phyloP scores from a whole-genome alignment of 2,329 filamentous ascomycete species.

The Camptophora hylomeconis region DNA sequence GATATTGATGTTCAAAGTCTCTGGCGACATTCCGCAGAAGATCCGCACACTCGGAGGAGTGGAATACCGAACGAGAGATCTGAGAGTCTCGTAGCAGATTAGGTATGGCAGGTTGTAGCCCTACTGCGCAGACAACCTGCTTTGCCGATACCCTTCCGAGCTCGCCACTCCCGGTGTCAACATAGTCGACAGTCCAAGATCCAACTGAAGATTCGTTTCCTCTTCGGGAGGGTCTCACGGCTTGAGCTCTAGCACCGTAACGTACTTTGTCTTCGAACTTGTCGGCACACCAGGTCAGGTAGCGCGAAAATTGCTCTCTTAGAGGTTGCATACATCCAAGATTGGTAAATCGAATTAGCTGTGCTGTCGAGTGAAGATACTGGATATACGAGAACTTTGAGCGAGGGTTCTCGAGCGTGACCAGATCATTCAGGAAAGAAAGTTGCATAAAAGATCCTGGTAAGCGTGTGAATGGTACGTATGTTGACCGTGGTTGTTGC shows the following conservation, averaged over 20 bases:
- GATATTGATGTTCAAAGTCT: too few relatives aligned
- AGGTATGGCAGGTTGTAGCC: slow-evolving; percentile 8
- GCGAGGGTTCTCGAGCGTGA: slow-evolving; percentile 15
- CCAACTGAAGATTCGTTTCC: too few relatives aligned
- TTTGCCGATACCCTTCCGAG: too few relatives aligned
- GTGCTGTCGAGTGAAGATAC: slow-evolving; percentile 12
- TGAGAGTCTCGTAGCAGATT: too few relatives aligned
- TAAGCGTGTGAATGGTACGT: slow-evolving; percentile 7
- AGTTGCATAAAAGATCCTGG: slow-evolving; percentile 7
- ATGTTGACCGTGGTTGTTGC: too few relatives aligned
- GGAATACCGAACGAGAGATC: too few relatives aligned
- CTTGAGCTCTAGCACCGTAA: slow-evolving; percentile 7
- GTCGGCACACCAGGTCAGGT: slow-evolving; percentile 13
- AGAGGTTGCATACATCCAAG: slow-evolving; percentile 8
- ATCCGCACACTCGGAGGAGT: too few relatives aligned
- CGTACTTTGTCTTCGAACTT: slow-evolving; percentile 6
- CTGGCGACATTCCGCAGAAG: too few relatives aligned
- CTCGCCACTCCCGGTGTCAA: too few relatives aligned
- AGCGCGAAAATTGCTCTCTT: slow-evolving; percentile 9
- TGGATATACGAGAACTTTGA: slow-evolving; percentile 15
- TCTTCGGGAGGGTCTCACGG: too few relatives aligned
- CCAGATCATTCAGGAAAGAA: slow-evolving; percentile 14
- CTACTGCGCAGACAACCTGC: slow-evolving; percentile 10
- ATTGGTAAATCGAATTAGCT: slow-evolving; percentile 12
- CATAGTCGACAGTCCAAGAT: too few relatives aligned